phyloP scores from a whole-genome alignment of 2,329 filamentous ascomycete species.

The Aspergillus candidus region DNA sequence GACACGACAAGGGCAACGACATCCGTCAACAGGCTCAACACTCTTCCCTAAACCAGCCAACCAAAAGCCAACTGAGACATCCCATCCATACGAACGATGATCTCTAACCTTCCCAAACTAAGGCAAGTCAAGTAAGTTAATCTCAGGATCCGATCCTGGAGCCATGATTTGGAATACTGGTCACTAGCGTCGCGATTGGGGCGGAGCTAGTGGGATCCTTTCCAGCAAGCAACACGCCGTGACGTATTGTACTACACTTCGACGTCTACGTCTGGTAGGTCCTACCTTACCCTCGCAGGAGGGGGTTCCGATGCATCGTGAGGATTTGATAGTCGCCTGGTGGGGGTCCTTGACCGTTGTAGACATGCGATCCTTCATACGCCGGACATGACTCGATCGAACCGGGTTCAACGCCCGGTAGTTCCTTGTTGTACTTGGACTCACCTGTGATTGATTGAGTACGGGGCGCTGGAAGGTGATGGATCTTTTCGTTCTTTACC shows the following conservation, averaged over 20 bases:
- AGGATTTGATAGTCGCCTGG: background rate
- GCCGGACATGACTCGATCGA: background rate
- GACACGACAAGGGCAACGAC: too few species aligned
- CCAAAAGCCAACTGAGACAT: too few species aligned
- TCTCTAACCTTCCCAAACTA: background rate
- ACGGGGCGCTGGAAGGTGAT: too few species aligned
- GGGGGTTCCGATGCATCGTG: conserved; percentile 7
- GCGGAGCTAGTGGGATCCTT: background rate
- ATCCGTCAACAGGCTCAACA: too few species aligned
- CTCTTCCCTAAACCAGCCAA: too few species aligned
- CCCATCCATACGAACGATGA: background rate
- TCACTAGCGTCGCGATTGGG: conserved; percentile 6
- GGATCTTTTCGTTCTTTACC: too few species aligned
- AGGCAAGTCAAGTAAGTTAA: background rate
- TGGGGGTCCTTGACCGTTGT: background rate
- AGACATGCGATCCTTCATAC: conserved; percentile 6
- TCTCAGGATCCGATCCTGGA: background rate
- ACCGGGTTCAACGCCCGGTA: too few species aligned
- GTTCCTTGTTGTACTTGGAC: too few species aligned
- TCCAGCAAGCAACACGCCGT: conserved; percentile 2
- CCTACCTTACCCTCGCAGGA: too few species aligned
- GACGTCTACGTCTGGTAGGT: too few species aligned
- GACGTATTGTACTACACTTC: conserved; percentile 6
- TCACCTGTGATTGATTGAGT: too few species aligned
- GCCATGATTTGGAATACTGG: conserved; percentile 16